phyloP scores from a whole-genome alignment of 352 stramenopile genomes.

The Pythium aristosporum region DNA sequence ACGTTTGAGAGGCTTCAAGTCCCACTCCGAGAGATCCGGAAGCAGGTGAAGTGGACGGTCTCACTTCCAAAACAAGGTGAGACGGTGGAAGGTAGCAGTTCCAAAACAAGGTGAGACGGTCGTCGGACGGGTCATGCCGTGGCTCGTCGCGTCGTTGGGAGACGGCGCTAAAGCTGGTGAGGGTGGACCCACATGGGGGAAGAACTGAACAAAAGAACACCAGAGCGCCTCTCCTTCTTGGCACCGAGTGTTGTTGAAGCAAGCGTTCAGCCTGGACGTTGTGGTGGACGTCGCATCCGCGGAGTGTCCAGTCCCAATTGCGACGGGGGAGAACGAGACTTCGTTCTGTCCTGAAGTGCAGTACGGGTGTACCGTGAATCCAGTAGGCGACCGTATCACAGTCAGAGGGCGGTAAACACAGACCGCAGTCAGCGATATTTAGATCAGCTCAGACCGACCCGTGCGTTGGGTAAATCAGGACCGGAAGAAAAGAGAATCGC shows the following conservation, averaged over 20 bases:
- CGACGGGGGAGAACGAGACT: constrained; percentile 2
- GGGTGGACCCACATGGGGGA: neutral
- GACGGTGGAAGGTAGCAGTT: neutral
- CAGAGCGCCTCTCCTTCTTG: no score
- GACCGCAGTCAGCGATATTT: neutral
- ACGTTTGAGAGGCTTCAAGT: constrained; percentile 24
- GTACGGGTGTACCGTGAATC: neutral
- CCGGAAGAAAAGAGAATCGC: neutral
- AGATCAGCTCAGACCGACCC: constrained; percentile 1
- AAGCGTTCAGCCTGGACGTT: neutral
- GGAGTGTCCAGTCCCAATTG: neutral
- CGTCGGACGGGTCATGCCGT: neutral
- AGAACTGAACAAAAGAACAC: neutral
- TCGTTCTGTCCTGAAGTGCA: no score
- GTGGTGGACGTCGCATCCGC: no score
- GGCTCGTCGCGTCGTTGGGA: neutral
- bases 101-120: constrained; percentile 15
- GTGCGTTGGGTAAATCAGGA: constrained; percentile 1
- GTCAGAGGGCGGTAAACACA: neutral
- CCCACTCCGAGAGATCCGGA: constrained; percentile 7
- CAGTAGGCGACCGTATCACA: neutral
- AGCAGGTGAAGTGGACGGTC: neutral
- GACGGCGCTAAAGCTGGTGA: neutral
- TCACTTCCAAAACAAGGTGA: constrained; percentile 15
- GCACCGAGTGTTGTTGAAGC: neutral